Conservation (phyloP, 345 rosid species). For the Rhizophora mangle region DNA sequence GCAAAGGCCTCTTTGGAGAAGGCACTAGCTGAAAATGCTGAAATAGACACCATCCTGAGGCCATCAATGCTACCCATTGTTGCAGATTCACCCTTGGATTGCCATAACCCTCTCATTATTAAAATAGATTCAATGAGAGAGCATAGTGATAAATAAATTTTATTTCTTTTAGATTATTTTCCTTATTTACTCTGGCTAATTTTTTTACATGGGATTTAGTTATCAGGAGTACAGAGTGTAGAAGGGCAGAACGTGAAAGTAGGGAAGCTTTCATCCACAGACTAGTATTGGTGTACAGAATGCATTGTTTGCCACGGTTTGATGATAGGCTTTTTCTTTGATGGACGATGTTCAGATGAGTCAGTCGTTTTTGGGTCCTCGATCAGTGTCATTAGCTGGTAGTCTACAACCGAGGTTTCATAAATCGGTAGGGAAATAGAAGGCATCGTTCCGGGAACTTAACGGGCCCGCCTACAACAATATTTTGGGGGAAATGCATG, state of each 20-base stretch:
- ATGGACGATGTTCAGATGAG: no score
- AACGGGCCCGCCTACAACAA: neutral
- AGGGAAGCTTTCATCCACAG: neutral
- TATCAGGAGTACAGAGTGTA: neutral
- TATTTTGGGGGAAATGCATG: no score
- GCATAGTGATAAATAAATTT: constrained; percentile 7
- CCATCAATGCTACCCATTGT: constrained; percentile 18
- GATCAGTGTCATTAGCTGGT: no score
- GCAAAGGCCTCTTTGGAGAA: constrained; percentile 46
- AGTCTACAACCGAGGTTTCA: neutral
- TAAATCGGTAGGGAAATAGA: neutral
- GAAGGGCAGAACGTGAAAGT: neutral
- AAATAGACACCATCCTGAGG: constrained; percentile 7
- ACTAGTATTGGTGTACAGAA: neutral
- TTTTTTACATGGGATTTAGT: neutral
- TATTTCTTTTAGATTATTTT: neutral
- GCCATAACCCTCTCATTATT: constrained; percentile 28
- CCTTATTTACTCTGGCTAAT: neutral
- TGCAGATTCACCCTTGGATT: constrained; percentile 24
- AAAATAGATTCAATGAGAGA: constrained; percentile 28
- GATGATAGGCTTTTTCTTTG: no score
- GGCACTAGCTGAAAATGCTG: constrained; percentile 42
- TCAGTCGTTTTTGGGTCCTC: no score
- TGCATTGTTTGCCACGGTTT: no score
- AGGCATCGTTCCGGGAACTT: neutral